Evolutionary conservation across 2,329 filamentous ascomycete species (phyloP).

Genomic region (Nothophoma quercina): DNA sequence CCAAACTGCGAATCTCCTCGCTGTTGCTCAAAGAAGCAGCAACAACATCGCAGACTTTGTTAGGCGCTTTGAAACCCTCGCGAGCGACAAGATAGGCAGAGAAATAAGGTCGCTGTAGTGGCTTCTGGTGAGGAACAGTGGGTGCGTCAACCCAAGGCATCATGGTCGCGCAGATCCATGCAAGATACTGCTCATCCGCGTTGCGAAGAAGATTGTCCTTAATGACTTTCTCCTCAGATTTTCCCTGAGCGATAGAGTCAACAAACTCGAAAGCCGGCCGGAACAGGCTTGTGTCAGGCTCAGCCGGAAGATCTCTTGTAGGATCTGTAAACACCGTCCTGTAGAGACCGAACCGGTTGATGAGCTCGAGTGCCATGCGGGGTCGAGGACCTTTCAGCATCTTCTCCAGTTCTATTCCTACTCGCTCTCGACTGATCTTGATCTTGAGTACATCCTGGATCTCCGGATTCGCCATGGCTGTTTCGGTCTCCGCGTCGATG

Average conservation of each 20-base stretch:
- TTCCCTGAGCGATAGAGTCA: constrained; percentile 25
- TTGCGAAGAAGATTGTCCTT: constrained; percentile 63
- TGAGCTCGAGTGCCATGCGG: constrained; percentile 66
- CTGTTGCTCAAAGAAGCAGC: constrained; percentile 70
- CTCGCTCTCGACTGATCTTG: constrained; percentile 92
- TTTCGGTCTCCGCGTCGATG: constrained; percentile 74
- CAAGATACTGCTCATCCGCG: constrained; percentile 71
- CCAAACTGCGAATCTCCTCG: constrained; percentile 68
- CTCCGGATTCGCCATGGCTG: constrained; percentile 77
- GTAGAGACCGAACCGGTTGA: constrained; percentile 73
- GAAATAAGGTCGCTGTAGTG: constrained; percentile 37
- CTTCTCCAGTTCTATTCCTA: constrained; percentile 88
- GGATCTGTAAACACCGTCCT: constrained; percentile 77
- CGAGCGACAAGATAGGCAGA: constrained; percentile 70
- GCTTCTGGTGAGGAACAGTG: constrained; percentile 58
- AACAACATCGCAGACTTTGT: constrained; percentile 75
- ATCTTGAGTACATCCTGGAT: constrained; percentile 80
- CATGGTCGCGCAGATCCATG: constrained; percentile 79
- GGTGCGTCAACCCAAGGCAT: constrained; percentile 73
- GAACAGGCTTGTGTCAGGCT: constrained; percentile 69
- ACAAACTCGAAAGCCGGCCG: constrained; percentile 69
- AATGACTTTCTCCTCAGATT: constrained; percentile 47
- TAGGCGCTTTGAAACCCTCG: constrained; percentile 81
- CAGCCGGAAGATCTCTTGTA: constrained; percentile 58
- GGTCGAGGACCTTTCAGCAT: constrained; percentile 78